phyloP scores from a whole-genome alignment of 371 early-diverging fungal species.

The Rhizopus delemar region DNA sequence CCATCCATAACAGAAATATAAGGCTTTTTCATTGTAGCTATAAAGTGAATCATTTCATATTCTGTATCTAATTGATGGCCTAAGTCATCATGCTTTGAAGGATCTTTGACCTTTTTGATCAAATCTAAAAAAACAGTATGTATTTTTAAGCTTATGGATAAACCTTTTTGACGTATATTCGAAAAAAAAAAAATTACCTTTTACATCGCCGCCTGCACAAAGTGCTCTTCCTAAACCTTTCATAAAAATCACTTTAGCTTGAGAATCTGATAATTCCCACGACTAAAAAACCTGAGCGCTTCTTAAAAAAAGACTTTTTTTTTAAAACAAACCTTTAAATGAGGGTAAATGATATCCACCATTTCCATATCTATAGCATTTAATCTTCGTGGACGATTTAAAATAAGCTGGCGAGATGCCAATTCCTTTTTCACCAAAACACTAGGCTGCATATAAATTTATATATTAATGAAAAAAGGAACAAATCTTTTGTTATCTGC shows the following conservation, averaged over 20 bases:
- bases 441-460: too few relatives aligned
- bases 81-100: too few relatives aligned
- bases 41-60: constrained; percentile 60
- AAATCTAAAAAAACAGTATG: neutral
- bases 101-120: too few relatives aligned
- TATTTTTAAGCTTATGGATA: neutral
- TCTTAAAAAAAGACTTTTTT: neutral
- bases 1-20: constrained; percentile 86
- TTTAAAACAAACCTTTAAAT: neutral
- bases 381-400: neutral
- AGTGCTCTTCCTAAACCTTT: constrained; percentile 79
- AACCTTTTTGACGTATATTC: neutral
- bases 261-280: neutral
- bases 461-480: too few relatives aligned
- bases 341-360: neutral
- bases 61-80: neutral
- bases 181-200: constrained; percentile 39
- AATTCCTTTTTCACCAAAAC: too few relatives aligned
- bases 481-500: too few relatives aligned
- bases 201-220: constrained; percentile 97
- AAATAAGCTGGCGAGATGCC: neutral
- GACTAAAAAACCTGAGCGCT: neutral
- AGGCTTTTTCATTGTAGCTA: constrained; percentile 81
- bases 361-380: neutral
- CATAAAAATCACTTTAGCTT: constrained; percentile 81